phyloP scores from a whole-genome alignment of 306 rosid genomes.

The Cicer yamashitae region DNA sequence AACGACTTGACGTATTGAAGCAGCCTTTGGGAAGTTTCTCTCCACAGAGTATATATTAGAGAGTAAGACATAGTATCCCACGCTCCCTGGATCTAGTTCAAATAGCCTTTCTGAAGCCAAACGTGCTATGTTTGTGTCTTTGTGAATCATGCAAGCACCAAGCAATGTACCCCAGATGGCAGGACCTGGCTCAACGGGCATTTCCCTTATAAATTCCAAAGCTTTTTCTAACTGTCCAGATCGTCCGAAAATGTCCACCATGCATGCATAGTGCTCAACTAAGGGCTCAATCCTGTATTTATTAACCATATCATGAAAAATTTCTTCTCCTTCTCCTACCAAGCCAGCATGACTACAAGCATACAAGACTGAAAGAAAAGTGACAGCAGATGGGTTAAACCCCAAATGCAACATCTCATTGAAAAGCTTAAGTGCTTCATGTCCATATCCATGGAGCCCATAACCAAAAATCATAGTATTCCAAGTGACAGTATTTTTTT shows the following conservation, averaged over 20 bases:
- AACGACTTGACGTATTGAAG: slow-evolving; percentile 75
- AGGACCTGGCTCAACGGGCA: slow-evolving; percentile 87
- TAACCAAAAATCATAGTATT: slow-evolving; percentile 92
- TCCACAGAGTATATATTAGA: slow-evolving; percentile 85
- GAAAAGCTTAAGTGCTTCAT: slow-evolving; percentile 78
- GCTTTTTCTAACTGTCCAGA: slow-evolving; percentile 81
- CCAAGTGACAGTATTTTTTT: slow-evolving; percentile 89
- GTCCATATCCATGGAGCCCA: slow-evolving; percentile 94
- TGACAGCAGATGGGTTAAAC: slow-evolving; percentile 67
- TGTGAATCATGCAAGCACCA: slow-evolving; percentile 93
- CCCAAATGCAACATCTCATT: slow-evolving; percentile 69
- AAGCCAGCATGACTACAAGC: slow-evolving; percentile 98
- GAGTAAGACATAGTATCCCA: slow-evolving; percentile 84
- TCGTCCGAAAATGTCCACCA: slow-evolving; percentile 96
- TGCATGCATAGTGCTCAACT: slow-evolving; percentile 91
- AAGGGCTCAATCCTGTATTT: slow-evolving; percentile 70
- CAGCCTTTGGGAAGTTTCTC: slow-evolving; percentile 88
- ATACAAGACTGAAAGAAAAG: slow-evolving; percentile 81
- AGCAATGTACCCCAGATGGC: slow-evolving; percentile 94
- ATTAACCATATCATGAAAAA: slow-evolving; percentile 75
- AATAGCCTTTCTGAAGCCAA: slow-evolving; percentile 86
- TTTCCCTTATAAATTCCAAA: slow-evolving; percentile 70
- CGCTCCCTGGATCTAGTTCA: slow-evolving; percentile 74
- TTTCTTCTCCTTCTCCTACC: slow-evolving; percentile 78
- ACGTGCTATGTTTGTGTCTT: slow-evolving; percentile 64